These are phyloP conservation scores for Erodium texanum DNA, from an alignment of 441 rosid genomes.

Conservation along the genomic window DNA sequence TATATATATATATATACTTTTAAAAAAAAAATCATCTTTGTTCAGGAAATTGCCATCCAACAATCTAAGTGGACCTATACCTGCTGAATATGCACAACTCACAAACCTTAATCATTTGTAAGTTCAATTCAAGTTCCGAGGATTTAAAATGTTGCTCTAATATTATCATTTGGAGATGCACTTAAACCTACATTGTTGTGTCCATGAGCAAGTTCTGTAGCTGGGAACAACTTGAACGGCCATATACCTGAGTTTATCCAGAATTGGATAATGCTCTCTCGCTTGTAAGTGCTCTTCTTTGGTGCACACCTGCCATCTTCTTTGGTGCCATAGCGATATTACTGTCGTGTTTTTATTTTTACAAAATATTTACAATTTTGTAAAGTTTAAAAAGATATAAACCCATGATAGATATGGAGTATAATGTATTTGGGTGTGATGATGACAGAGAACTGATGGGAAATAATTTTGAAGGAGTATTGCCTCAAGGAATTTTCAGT, in stretches of 20 bases:
- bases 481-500: background rate
- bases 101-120: background rate
- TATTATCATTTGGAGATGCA: background rate
- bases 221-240: background rate
- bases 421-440: background rate
- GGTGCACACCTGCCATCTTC: too few species aligned
- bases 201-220: background rate
- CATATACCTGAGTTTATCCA: background rate
- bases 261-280: background rate
- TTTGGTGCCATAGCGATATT: too few species aligned
- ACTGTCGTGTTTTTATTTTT: too few species aligned
- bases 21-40: too few species aligned
- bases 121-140: background rate
- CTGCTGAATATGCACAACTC: background rate
- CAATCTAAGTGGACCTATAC: background rate
- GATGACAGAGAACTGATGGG: background rate
- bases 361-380: too few species aligned
- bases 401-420: too few species aligned
- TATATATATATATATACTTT: too few species aligned
- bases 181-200: background rate
- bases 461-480: background rate
- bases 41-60: background rate
- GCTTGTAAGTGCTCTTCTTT: background rate
- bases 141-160: background rate
- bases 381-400: too few species aligned